Conservation (phyloP, 345 rosid species). For the Toxicodendron radicans region DNA sequence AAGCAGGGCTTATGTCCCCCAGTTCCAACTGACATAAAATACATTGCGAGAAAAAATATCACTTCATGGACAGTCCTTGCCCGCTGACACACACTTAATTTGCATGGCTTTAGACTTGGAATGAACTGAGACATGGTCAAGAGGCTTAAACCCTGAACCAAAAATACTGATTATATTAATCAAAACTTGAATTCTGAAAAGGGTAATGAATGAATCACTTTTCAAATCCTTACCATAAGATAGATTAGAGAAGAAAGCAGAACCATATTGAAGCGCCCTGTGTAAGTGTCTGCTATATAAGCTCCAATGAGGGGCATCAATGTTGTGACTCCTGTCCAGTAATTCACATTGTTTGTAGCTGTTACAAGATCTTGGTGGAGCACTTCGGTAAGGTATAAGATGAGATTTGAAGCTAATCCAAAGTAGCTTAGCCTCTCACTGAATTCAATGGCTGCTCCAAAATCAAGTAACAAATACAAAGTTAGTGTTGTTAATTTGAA, state of each 20-base stretch:
- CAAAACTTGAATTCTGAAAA: too few species aligned
- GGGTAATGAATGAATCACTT: background rate
- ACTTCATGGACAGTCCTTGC: conserved; percentile 44
- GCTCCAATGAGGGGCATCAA: conserved; percentile 50
- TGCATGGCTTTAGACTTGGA: conserved; percentile 37
- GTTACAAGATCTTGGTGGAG: conserved; percentile 45
- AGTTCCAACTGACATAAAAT: conserved; percentile 42
- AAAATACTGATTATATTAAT: background rate
- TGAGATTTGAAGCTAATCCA: conserved; percentile 43
- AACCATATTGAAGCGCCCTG: conserved; percentile 43
- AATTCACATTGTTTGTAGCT: conserved; percentile 50
- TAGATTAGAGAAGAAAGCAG: conserved; percentile 40
- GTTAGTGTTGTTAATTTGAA: background rate
- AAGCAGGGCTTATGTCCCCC: conserved; percentile 54
- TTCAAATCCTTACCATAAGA: conserved; percentile 31
- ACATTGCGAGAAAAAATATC: conserved; percentile 44
- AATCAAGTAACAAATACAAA: background rate
- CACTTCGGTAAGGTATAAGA: conserved; percentile 40
- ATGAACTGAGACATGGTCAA: conserved; percentile 41
- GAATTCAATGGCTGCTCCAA: conserved; percentile 51
- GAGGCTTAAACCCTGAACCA: conserved; percentile 42
- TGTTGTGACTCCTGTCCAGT: conserved; percentile 56
- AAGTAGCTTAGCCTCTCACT: conserved; percentile 49
- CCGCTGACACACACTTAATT: conserved; percentile 12
- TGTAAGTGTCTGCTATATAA: conserved; percentile 48